Base-by-base conservation (phyloP, 441 rosid genomes). In the Populus hybrid region DNA sequence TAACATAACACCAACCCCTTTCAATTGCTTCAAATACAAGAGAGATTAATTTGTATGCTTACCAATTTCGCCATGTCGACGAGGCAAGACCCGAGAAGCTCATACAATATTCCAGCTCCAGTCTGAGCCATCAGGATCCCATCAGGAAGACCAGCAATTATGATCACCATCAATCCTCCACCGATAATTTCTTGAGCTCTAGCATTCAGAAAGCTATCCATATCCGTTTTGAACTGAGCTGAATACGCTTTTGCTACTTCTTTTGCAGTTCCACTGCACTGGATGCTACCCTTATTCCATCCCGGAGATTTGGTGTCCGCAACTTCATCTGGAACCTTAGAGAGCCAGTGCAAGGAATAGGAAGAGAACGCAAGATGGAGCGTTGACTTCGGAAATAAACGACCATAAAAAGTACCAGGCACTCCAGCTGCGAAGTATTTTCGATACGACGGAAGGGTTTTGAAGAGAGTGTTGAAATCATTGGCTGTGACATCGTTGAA, bases 51-150 rank as follows among this genome's bases (percentile, higher is more conserved):
- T 6, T 61, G 6, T 40, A 11, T 23, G 10, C 38, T 72, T 28
- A 42, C 38, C 35, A 4, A 5, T 42, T 72, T 72, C 0, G 77
- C 85, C 82, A 85, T 74, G 73, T 83, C 87, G 79, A 72, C 20
- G 70, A 87, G 86, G 75, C 82, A 78, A 57, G 84, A 67, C 6
- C 86, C 83, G 30, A 87, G n/a, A 10, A 78, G 5, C 32, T 71
- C 76, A 10, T n/a, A 21, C 9, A 7, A 0, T 8, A 11, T 65
- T 42, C 66, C 66, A 4, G 10, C n/a, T 8, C 12, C 24, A n/a
- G 69, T 76, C 11, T 35, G 10, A n/a, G 57, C 10, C 8, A 42
- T 3, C 36, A 30, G 4, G 35, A 28, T 32, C 2, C 70, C 83
- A 30, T 69, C 38, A 21, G 24, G 79, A 30, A 30, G n/a, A 18